phyloP scores from a whole-genome alignment of 2,329 filamentous ascomycete species.

The Ophiocordyceps camponoti-leonardi region DNA sequence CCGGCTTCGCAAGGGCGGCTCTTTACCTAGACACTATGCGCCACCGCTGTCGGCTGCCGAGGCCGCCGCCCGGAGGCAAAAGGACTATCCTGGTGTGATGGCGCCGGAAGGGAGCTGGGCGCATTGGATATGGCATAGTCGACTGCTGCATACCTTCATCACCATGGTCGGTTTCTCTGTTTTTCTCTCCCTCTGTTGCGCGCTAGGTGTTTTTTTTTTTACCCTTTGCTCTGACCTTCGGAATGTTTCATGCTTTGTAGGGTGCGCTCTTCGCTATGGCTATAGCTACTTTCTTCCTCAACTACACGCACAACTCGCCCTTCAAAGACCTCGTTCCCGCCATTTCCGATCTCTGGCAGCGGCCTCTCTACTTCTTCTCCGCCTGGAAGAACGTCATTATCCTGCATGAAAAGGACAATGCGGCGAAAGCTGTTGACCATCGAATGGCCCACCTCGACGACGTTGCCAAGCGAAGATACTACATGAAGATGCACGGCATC shows the following conservation, averaged over 20 bases:
- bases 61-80: conserved; percentile 44
- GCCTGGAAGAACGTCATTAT: conserved; percentile 56
- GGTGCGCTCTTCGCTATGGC: conserved; percentile 54
- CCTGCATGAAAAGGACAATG: conserved; percentile 59
- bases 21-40: conserved; percentile 52
- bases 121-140: conserved; percentile 70
- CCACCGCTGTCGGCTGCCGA: conserved; percentile 52
- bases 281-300: conserved; percentile 54
- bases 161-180: conserved; percentile 47
- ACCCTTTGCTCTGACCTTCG: neutral
- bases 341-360: conserved; percentile 46
- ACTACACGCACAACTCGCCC: conserved; percentile 65
- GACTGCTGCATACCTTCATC: conserved; percentile 62
- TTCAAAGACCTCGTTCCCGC: conserved; percentile 65
- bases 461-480: conserved; percentile 70
- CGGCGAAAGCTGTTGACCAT: conserved; percentile 50
- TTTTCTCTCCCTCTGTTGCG: neutral
- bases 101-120: conserved; percentile 66
- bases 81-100: conserved; percentile 78
- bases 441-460: conserved; percentile 64
- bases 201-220: neutral
- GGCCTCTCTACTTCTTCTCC: conserved; percentile 50
- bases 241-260: conserved; percentile 12
- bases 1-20: conserved; percentile 37
- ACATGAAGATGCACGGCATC: conserved; percentile 71